phyloP scores from a whole-genome alignment of 148 eudicot species.

The Rhododendron vialii region DNA sequence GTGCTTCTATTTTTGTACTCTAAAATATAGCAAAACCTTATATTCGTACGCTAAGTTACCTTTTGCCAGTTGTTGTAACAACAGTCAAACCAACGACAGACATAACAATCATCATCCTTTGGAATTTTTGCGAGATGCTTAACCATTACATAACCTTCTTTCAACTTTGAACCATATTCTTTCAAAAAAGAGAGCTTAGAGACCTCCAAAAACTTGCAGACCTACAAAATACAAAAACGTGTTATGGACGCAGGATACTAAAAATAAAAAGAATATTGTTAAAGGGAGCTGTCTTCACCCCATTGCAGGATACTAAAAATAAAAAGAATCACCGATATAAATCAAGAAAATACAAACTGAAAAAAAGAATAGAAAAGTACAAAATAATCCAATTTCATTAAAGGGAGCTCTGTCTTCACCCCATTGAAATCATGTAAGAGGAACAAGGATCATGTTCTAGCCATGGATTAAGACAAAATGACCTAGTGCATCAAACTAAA shows the following conservation, averaged over 20 bases:
- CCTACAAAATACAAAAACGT: slow-evolving; percentile 34
- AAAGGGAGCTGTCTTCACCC: too few species aligned
- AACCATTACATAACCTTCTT: slow-evolving; percentile 87
- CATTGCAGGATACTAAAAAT: neutral
- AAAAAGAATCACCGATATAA: neutral
- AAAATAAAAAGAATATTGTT: neutral
- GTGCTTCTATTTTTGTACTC: neutral
- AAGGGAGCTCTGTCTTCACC: neutral
- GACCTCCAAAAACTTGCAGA: slow-evolving; percentile 92
- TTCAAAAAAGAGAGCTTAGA: slow-evolving; percentile 83
- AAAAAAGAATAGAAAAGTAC: neutral
- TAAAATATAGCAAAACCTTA: neutral
- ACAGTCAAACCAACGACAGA: slow-evolving; percentile 68
- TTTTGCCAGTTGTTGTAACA: slow-evolving; percentile 96
- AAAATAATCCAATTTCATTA: neutral
- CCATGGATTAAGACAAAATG: neutral
- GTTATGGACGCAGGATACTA: neutral
- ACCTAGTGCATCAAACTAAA: neutral
- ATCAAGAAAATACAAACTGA: neutral
- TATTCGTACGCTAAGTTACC: slow-evolving; percentile 37
- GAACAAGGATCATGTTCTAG: neutral
- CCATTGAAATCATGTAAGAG: neutral
- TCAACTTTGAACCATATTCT: slow-evolving; percentile 94
- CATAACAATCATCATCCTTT: slow-evolving; percentile 54
- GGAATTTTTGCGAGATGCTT: slow-evolving; percentile 81